phyloP scores from a whole-genome alignment of 140 eudicot genomes.

The Erigeron philadelphicus region DNA sequence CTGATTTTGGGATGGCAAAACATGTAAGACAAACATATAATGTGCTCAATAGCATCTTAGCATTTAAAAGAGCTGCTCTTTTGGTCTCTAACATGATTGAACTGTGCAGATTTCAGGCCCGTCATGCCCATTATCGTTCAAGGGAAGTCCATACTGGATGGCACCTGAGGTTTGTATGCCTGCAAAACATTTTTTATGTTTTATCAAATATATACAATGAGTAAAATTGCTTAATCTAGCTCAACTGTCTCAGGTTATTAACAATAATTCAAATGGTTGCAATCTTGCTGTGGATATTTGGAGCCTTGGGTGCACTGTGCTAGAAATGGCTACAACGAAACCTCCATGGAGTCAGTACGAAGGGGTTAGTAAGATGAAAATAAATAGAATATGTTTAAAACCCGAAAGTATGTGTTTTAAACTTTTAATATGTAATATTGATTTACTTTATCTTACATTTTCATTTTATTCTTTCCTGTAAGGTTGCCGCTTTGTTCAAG shows the following conservation, averaged over 20 bases:
- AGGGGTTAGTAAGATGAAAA: slow-evolving; percentile 55
- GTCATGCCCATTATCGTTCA: slow-evolving; percentile 64
- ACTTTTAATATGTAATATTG: not conserved
- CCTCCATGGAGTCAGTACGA: slow-evolving; percentile 97
- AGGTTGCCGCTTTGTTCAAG: slow-evolving; percentile 76
- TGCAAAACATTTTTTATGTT: not conserved
- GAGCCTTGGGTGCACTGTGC: slow-evolving; percentile 95
- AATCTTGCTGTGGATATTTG: slow-evolving; percentile 91
- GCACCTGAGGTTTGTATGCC: slow-evolving; percentile 69
- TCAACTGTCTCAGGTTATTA: slow-evolving; percentile 47
- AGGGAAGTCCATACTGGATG: slow-evolving; percentile 95
- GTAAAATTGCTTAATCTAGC: not conserved
- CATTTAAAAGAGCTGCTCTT: not conserved
- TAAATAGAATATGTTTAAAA: not conserved
- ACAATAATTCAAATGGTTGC: slow-evolving; percentile 55
- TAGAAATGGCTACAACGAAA: slow-evolving; percentile 84
- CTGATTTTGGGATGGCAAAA: slow-evolving; percentile 96
- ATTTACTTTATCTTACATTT: not conserved
- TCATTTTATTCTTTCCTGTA: too few species aligned
- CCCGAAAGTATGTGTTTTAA: not conserved
- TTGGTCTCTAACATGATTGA: slow-evolving; percentile 9
- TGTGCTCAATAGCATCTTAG: slow-evolving; percentile 1
- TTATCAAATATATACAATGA: not conserved
- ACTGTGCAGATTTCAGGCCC: slow-evolving; percentile 61
- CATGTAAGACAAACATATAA: slow-evolving; percentile 52